Evolutionary conservation across 352 stramenopile species (phyloP), one percentile per base, ranked within the genome.

Genomic region (Globisporangium lucens): DNA sequence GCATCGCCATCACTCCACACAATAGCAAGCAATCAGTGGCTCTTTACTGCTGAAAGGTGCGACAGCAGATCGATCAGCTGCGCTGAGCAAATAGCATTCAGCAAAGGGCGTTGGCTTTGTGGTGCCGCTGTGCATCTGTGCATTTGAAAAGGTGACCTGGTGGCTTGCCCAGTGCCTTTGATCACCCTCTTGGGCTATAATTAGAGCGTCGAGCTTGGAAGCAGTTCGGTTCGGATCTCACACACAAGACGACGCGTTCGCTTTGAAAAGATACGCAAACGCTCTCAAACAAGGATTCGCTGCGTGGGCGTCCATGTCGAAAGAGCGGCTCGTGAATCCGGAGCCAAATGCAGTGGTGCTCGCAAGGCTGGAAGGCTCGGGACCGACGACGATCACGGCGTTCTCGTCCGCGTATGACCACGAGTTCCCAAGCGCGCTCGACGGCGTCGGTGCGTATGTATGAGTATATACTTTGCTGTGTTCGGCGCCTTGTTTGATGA

Each of bases 341-440:
- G 78, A 88, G 27, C 68, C 70, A 33, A 78, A 80, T 62, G 69
- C 83, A 56, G 77, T 89, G 63, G 79, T 89, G n/a, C 68, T 93
- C 33, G 83, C 75, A 38, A 65, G 82, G 51, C 69, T 93, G 17
- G 66, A 78, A 22, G 78, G 78, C 22, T 78, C 75, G 0, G 81
- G 79, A 0, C 62, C 80, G 20, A 77, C 76, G 59, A 90, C 82
- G 36, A 72, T 87, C 64, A 83, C 78, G 13, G 76, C 75, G 30
- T 88, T 86, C 52, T 80, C 82, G 0, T 83, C 79, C 2, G 68
- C 73, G 7, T 92, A 90, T 66, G 77, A 82, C 63, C 66, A 82
- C 61, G 68, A 75, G 24, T 92, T 89, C 56, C 84, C 84, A 2
- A 68, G 72, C 12, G 66, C 82, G n/a, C 76, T 92, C 13, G 78